phyloP scores from a whole-genome alignment of 371 early-diverging fungal genomes.

The Mortierella sp. region DNA sequence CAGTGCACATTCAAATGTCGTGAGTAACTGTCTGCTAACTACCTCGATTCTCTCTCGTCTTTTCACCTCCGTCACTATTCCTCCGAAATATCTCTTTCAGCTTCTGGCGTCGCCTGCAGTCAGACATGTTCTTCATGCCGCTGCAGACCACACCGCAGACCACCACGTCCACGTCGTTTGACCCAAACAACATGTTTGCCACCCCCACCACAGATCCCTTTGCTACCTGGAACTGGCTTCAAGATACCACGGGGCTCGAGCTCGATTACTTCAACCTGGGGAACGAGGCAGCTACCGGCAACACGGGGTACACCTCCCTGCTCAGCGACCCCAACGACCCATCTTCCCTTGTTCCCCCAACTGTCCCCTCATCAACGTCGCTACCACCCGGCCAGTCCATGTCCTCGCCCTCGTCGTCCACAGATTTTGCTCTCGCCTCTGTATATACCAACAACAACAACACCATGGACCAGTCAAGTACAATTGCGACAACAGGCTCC shows the following conservation, averaged over 20 bases:
- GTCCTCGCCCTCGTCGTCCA: neutral
- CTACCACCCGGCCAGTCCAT: neutral
- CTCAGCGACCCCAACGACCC: slow-evolving; percentile 5
- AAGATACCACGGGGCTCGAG: slow-evolving; percentile 11
- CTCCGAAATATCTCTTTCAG: neutral
- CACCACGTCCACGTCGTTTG: neutral
- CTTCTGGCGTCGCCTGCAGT: slow-evolving; percentile 32
- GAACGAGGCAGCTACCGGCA: neutral
- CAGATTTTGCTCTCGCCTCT: neutral
- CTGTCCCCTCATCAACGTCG: neutral
- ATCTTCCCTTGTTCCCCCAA: neutral
- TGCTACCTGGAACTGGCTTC: slow-evolving; percentile 11
- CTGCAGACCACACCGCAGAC: slow-evolving; percentile 18
- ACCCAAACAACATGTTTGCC: slow-evolving; percentile 12
- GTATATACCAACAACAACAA: neutral
- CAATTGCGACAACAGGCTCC: neutral
- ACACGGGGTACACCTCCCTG: slow-evolving; percentile 9
- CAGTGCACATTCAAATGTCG: neutral
- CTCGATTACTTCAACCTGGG: slow-evolving; percentile 12
- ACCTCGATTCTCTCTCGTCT: slow-evolving; percentile 11
- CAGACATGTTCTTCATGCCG: slow-evolving; percentile 32
- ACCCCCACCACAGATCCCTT: slow-evolving; percentile 6
- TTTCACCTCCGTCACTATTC: neutral
- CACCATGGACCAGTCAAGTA: neutral
- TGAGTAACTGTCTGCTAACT: neutral